Evolutionary conservation across 2,329 filamentous ascomycete species (phyloP).

Genomic region (Botrytis medusae): DNA sequence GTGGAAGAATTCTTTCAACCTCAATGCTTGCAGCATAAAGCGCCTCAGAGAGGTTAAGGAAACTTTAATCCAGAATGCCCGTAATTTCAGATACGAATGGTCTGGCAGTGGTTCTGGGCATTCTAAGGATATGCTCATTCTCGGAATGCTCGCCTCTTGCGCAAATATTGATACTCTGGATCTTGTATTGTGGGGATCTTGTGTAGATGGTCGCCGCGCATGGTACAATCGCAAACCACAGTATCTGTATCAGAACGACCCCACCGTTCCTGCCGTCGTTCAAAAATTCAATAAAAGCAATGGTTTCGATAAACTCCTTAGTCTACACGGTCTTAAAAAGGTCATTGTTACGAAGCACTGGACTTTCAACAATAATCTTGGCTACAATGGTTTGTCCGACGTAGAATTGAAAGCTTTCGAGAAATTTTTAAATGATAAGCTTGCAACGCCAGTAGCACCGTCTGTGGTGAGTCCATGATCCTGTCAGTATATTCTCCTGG

Average conservation of each 20-base stretch:
- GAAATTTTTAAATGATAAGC: constrained; percentile 11
- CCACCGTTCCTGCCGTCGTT: constrained; percentile 14
- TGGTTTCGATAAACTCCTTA: constrained; percentile 27
- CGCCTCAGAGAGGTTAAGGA: constrained; percentile 2
- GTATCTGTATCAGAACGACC: constrained; percentile 17
- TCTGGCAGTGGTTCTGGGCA: neutral
- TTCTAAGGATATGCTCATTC: constrained; percentile 12
- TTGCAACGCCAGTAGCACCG: constrained; percentile 7
- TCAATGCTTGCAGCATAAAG: neutral
- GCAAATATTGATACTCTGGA: constrained; percentile 23
- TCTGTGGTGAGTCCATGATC: neutral
- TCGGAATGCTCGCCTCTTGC: constrained; percentile 16
- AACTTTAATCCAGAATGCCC: constrained; percentile 16
- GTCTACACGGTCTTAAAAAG: constrained; percentile 26
- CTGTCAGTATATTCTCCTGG: neutral
- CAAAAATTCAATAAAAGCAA: constrained; percentile 25
- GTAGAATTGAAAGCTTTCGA: constrained; percentile 9
- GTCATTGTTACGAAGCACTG: constrained; percentile 23
- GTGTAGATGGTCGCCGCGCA: neutral
- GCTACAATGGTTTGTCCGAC: neutral
- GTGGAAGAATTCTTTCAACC: constrained; percentile 28
- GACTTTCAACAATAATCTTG: neutral
- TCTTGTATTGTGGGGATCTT: constrained; percentile 11
- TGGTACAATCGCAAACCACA: neutral
- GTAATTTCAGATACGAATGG: constrained; percentile 27